Conservation (phyloP, 2,329 filamentous ascomycete species). For the Tricladium varicosporioides region DNA sequence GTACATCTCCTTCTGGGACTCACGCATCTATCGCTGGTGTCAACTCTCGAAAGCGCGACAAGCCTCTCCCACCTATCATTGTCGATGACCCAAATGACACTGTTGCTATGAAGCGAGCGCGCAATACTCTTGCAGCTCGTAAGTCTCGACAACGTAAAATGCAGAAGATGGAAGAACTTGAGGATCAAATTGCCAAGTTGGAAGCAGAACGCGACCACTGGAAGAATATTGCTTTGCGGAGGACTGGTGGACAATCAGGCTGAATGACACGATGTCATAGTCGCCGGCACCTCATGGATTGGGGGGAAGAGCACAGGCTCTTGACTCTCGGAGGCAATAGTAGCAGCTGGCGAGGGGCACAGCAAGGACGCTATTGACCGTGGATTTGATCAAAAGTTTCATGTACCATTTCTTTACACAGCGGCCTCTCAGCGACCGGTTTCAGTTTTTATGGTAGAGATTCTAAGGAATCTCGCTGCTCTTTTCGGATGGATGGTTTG, state of each 20-base stretch:
- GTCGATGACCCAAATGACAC: constrained; percentile 72
- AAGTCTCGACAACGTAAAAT: constrained; percentile 90
- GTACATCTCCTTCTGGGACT: constrained; percentile 44
- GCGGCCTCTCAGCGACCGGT: constrained; percentile 5
- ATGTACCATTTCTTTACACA: constrained; percentile 16
- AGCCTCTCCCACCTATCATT: constrained; percentile 75
- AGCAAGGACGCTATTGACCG: constrained; percentile 31
- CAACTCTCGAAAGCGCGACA: constrained; percentile 71
- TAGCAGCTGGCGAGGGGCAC: constrained; percentile 29
- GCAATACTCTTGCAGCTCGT: constrained; percentile 89
- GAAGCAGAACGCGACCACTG: constrained; percentile 65
- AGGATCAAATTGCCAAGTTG: constrained; percentile 69
- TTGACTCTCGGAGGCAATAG: constrained; percentile 29
- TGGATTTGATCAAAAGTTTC: constrained; percentile 22
- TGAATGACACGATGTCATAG: constrained; percentile 23
- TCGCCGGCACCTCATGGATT: constrained; percentile 35
- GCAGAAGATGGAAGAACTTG: constrained; percentile 70
- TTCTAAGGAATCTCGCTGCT: constrained; percentile 2
- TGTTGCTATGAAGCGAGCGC: constrained; percentile 85
- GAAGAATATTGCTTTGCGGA: constrained; percentile 44
- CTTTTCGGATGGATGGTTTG: constrained; percentile 3
- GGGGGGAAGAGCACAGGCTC: constrained; percentile 30
- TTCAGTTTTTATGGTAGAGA: constrained; percentile 5
- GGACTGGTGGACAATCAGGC: constrained; percentile 17
- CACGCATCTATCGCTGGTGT: constrained; percentile 71